Evolutionary conservation across 768 basidiomycete genomes (phyloP).

Genomic region (Pisolithus orientalis): DNA sequence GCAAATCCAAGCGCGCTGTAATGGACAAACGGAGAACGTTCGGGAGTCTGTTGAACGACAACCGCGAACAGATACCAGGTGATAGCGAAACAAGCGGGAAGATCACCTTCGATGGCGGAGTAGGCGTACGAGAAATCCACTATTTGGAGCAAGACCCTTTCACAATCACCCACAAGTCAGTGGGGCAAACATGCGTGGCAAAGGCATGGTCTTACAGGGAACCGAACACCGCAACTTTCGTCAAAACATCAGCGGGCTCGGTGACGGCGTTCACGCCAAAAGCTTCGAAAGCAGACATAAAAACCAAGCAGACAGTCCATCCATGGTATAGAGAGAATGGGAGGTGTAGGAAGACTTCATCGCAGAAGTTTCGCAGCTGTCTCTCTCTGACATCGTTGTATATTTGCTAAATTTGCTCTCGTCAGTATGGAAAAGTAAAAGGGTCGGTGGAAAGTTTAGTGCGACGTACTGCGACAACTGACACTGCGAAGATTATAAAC

Average conservation of each 20-base stretch:
- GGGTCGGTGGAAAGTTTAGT: constrained; percentile 7
- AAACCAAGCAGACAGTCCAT: constrained; percentile 46
- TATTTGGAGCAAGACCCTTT: constrained; percentile 49
- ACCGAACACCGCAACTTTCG: constrained; percentile 57
- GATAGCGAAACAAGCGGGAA: constrained; percentile 62
- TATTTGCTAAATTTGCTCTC: constrained; percentile 36
- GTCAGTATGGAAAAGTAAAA: constrained; percentile 1
- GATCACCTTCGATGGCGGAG: constrained; percentile 56
- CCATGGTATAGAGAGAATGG: constrained; percentile 71
- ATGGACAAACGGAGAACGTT: constrained; percentile 49
- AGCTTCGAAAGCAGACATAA: constrained; percentile 53
- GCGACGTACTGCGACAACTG: constrained; percentile 43
- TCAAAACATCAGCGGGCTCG: constrained; percentile 49
- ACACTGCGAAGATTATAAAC: constrained; percentile 40
- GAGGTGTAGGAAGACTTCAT: constrained; percentile 64
- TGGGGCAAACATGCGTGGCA: not conserved
- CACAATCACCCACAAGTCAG: not conserved
- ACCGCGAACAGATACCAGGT: constrained; percentile 63
- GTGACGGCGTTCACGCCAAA: constrained; percentile 53
- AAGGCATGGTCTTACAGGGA: constrained; percentile 35
- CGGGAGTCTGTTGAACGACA: constrained; percentile 44
- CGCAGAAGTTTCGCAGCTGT: constrained; percentile 40
- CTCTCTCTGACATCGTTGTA: constrained; percentile 61
- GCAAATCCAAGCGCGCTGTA: constrained; percentile 62
- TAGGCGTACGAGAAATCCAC: constrained; percentile 63